Evolutionary conservation across 2,329 filamentous ascomycete genomes (phyloP), one percentile per base, ranked within the genome.

Genomic region (Aspergillus carbonarius): DNA sequence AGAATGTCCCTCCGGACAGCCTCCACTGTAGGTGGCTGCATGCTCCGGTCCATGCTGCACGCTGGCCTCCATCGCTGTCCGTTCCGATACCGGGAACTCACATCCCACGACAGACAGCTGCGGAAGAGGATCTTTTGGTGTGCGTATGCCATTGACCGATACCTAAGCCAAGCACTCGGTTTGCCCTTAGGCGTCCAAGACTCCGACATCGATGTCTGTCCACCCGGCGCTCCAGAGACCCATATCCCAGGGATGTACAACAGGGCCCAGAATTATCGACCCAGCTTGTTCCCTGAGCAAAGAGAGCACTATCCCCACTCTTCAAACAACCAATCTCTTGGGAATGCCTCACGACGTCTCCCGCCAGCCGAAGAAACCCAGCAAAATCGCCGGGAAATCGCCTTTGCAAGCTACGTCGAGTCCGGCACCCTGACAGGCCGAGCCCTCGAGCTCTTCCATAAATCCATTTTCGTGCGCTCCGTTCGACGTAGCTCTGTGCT

Each of bases 11-110:
- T 83, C 6, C 76, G 80, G 20, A 75, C 77, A 7, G 81, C 81
- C 0, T 82, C 80, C 0, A 79, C 78, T 0, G 73, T 83, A 5
- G 78, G 79, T 23, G 81, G 81, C 4, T 73, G 78, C 18, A 70
- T 83, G 6, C 69, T 78, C 4, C 78, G 80, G 44, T 75, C 78
- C 5, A 74, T 83, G 48, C 78, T 80, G 23, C 80, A 82, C 61
- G 76, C 79, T 1, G 81, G 82, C 4, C 72, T 83, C 6, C 81
- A 83, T 62, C 74, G 81, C 3, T 83, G 82, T 61, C 82, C 82
- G 0, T 78, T 79, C 56, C 79, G 81, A 6, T 83, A 82, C 59
- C 71, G 72, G 9, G 74, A 81, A 53, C 72, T 82, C 9, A 75
- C 77, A 2, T 68, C 70, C 3, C 73, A 76, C 59, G 74, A 77